Evolutionary conservation across 345 rosid species (phyloP).

Genomic region (Raphanus raphanistrum): DNA sequence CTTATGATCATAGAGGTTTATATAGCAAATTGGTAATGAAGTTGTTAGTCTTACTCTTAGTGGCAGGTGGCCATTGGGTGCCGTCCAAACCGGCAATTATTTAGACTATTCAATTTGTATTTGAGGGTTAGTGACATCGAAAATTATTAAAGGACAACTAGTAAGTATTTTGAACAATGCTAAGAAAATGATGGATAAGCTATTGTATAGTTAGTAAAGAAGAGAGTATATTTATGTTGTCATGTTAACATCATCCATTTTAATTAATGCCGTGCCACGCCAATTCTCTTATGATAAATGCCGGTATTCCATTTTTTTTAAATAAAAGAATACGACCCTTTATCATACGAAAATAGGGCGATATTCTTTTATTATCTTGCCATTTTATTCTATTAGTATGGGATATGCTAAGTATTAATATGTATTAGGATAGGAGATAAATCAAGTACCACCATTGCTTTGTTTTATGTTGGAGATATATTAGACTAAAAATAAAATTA

Average conservation of each 20-base stretch:
- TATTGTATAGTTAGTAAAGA: conserved; percentile 29
- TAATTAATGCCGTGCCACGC: conserved; percentile 13
- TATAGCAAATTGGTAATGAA: not conserved
- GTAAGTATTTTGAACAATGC: not conserved
- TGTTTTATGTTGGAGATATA: not conserved
- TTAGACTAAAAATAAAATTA: not conserved
- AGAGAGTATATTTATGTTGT: conserved; percentile 15
- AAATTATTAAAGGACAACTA: conserved; percentile 26
- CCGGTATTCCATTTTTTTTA: too few species aligned
- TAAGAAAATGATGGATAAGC: conserved; percentile 24
- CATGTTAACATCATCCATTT: conserved; percentile 18
- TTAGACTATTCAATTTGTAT: conserved; percentile 13
- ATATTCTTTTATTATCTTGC: not conserved
- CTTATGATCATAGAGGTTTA: not conserved
- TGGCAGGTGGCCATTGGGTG: conserved; percentile 19
- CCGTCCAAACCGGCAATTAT: conserved; percentile 39
- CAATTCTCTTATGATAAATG: conserved; percentile 11
- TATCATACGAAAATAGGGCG: too few species aligned
- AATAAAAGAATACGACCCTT: too few species aligned
- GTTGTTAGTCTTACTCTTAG: conserved; percentile 2
- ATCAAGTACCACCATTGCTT: not conserved
- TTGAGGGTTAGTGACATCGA: conserved; percentile 15
- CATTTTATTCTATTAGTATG: not conserved
- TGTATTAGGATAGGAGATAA: conserved; percentile 3
- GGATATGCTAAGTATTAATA: not conserved